A percentile compares a stretch with the other conserved stretches of the same genome.
These are phyloP conservation scores for Elsinoe australis DNA, from an alignment of 2,329 filamentous ascomycete species.

Conservation along the genomic window DNA sequence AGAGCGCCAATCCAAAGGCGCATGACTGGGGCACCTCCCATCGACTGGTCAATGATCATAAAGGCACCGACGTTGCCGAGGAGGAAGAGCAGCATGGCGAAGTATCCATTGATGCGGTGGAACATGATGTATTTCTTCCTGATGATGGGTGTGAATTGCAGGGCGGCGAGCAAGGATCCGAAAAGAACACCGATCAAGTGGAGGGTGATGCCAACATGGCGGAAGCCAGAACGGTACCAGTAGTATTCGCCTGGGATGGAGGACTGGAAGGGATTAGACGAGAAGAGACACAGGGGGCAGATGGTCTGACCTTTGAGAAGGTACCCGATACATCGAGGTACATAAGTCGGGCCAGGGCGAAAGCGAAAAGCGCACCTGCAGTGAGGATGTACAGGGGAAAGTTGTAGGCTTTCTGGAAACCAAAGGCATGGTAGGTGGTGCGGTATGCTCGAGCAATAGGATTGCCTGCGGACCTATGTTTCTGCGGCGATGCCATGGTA, in stretches of 20 bases:
- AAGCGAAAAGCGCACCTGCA: conserved; percentile 40
- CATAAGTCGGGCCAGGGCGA: conserved; percentile 42
- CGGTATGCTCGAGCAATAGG: background rate
- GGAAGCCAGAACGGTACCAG: conserved; percentile 32
- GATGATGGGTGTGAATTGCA: conserved; percentile 39
- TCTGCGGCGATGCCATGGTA: background rate
- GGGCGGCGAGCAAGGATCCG: conserved; percentile 33
- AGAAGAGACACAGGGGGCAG: background rate
- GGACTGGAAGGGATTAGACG: background rate
- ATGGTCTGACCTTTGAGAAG: conserved; percentile 18
- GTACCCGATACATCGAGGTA: conserved; percentile 40
- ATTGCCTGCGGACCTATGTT: too few species aligned
- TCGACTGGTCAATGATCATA: conserved; percentile 45
- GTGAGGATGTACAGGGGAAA: conserved; percentile 47
- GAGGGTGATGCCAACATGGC: conserved; percentile 36
- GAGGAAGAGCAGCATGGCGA: conserved; percentile 43
- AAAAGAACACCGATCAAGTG: conserved; percentile 38
- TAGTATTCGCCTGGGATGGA: conserved; percentile 40
- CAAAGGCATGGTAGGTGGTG: conserved; percentile 38
- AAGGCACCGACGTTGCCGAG: conserved; percentile 44
- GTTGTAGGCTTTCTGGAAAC: conserved; percentile 52
- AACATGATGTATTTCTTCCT: conserved; percentile 44
- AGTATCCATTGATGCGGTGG: conserved; percentile 56
- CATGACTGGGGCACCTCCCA: conserved; percentile 48
- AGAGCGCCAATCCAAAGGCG: conserved; percentile 42